phyloP scores from a whole-genome alignment of 1,284 basidiomycete species.

The Sporisorium reilianum region DNA sequence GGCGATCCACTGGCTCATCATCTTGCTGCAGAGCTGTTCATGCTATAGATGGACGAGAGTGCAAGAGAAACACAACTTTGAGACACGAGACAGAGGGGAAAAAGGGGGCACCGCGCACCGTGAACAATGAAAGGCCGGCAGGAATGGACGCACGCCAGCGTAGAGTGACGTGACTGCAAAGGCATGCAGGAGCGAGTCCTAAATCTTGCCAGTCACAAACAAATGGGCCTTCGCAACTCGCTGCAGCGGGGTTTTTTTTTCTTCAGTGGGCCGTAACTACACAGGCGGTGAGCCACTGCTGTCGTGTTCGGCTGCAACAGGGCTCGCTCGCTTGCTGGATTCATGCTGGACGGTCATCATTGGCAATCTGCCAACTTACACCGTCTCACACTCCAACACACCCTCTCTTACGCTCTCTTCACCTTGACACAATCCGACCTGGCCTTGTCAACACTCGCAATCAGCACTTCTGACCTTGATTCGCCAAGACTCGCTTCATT shows the following conservation, averaged over 20 bases:
- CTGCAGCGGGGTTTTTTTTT: too few relatives aligned
- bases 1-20: neutral
- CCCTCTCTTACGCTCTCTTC: neutral
- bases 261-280: neutral
- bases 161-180: slow-evolving; percentile 1
- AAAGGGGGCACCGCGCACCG: too few relatives aligned
- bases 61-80: too few relatives aligned
- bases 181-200: neutral
- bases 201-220: neutral
- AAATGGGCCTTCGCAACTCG: neutral
- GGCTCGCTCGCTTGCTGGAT: neutral
- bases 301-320: slow-evolving; percentile 1
- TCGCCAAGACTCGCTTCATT: neutral
- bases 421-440: neutral
- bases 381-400: too few relatives aligned
- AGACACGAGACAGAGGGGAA: neutral
- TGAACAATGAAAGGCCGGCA: neutral
- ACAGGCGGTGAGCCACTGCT: too few relatives aligned
- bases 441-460: too few relatives aligned
- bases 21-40: neutral
- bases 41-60: neutral
- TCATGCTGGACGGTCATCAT: slow-evolving; percentile 2
- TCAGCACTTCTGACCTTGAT: neutral
- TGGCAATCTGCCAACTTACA: neutral
- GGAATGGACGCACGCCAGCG: neutral